A percentile compares a stretch with the other conserved stretches of the same genome.
phyloP scores from a whole-genome alignment of 2,329 filamentous ascomycete genomes.

The Parascedosporium putredinis region DNA sequence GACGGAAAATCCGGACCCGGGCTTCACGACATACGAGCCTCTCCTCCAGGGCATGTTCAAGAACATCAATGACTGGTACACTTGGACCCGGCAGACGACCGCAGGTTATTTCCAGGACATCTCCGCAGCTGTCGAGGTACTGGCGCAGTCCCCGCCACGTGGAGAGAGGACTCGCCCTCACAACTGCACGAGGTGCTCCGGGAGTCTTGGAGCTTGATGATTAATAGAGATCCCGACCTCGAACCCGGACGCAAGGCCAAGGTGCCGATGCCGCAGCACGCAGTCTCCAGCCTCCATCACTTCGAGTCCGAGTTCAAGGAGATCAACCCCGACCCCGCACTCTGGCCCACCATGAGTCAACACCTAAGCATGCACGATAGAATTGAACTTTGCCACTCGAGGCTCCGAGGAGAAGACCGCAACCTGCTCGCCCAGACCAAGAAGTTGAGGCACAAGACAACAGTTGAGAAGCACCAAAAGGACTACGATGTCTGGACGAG shows the following conservation, averaged over 20 bases:
- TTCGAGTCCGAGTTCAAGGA: slow-evolving; percentile 2
- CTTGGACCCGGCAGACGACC: not conserved
- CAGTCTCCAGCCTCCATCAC: not conserved
- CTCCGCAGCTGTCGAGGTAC: not conserved
- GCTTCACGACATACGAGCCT: not conserved
- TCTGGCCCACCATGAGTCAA: not conserved
- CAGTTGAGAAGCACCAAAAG: not conserved
- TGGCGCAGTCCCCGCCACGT: no score
- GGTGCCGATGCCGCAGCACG: not conserved
- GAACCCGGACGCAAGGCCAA: not conserved
- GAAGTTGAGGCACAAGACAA: no score
- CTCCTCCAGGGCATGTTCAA: not conserved
- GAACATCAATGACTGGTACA: not conserved
- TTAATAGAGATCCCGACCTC: not conserved
- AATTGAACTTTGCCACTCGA: not conserved
- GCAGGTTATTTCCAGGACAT: not conserved
- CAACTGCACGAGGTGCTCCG: not conserved
- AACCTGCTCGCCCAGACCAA: no score
- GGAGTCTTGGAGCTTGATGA: not conserved
- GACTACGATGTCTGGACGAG: not conserved
- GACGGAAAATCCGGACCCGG: not conserved
- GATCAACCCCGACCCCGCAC: not conserved
- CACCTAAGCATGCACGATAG: not conserved
- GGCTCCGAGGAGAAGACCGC: no score
- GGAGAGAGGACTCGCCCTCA: not conserved